Conservation (phyloP, 2,329 filamentous ascomycete genomes). For the Colletotrichum lentis region DNA sequence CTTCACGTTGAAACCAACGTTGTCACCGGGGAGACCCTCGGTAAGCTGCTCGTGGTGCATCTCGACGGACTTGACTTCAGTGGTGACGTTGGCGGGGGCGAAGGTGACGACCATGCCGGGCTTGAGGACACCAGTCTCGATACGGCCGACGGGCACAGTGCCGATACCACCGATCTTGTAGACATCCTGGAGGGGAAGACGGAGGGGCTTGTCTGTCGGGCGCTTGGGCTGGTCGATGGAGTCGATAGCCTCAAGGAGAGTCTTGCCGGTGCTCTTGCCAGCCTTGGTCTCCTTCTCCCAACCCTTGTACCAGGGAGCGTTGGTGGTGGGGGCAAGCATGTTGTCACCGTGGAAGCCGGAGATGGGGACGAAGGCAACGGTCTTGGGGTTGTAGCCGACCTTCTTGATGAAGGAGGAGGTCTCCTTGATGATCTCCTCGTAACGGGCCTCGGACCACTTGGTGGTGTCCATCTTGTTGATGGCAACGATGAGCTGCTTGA, state of each 20-base stretch:
- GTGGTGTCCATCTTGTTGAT: conserved; percentile 99
- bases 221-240: conserved; percentile 90
- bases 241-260: conserved; percentile 98
- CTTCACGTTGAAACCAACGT: conserved; percentile 99
- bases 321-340: conserved; percentile 90
- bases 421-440: conserved; percentile 99
- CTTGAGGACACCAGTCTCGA: conserved; percentile 98
- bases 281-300: conserved; percentile 99
- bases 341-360: conserved; percentile 99
- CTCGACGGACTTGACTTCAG: conserved; percentile 99
- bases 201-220: conserved; percentile 98
- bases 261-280: conserved; percentile 90
- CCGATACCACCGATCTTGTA: conserved; percentile 99
- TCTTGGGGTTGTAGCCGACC: conserved; percentile 99
- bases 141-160: conserved; percentile 99
- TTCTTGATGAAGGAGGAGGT: conserved; percentile 99
- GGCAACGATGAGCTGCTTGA: conserved; percentile 99
- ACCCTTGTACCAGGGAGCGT: conserved; percentile 99
- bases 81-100: conserved; percentile 98
- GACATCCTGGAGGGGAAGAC: conserved; percentile 99
- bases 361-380: conserved; percentile 98
- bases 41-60: conserved; percentile 99
- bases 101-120: conserved; percentile 95
- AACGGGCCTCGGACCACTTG: conserved; percentile 97
- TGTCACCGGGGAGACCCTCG: conserved; percentile 98